phyloP scores from a whole-genome alignment of 257 asterid genomes.

The Solanum peruvianum region DNA sequence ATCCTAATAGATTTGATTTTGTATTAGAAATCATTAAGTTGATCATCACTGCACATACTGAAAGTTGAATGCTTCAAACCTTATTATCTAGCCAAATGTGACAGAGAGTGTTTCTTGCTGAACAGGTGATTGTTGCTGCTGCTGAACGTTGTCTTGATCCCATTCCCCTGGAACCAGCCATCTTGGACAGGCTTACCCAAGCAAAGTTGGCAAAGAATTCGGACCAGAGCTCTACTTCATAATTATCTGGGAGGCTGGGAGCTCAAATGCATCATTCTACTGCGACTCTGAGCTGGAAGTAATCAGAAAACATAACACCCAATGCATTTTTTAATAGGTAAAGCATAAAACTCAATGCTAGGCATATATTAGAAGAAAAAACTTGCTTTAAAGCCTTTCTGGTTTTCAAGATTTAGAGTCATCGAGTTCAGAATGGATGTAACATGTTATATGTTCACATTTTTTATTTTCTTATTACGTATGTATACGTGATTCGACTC shows the following conservation, averaged over 20 bases:
- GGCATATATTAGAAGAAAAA: not conserved
- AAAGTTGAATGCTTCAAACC: not conserved
- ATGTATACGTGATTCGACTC: not conserved
- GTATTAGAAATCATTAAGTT: not conserved
- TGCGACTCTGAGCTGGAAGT: not conserved
- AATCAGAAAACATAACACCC: not conserved
- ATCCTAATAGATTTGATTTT: not conserved
- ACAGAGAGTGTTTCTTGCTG: not conserved
- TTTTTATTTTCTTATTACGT: not conserved
- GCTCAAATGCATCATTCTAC: not conserved
- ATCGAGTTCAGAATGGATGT: not conserved
- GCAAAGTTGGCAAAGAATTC: slow-evolving; percentile 59
- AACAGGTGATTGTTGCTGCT: slow-evolving; percentile 67
- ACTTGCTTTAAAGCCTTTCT: not conserved
- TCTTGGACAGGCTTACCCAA: slow-evolving; percentile 79
- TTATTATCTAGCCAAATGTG: not conserved
- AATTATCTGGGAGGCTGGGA: not conserved
- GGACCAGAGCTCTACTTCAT: slow-evolving; percentile 6
- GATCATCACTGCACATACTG: not conserved
- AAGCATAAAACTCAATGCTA: not conserved
- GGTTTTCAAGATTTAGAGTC: not conserved
- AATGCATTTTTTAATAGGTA: not conserved
- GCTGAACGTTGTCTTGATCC: slow-evolving; percentile 93
- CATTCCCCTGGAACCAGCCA: slow-evolving; percentile 60
- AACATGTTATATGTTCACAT: not conserved